Base-by-base conservation (phyloP, 768 basidiomycete genomes). In the Hydnomerulius pinastri region DNA sequence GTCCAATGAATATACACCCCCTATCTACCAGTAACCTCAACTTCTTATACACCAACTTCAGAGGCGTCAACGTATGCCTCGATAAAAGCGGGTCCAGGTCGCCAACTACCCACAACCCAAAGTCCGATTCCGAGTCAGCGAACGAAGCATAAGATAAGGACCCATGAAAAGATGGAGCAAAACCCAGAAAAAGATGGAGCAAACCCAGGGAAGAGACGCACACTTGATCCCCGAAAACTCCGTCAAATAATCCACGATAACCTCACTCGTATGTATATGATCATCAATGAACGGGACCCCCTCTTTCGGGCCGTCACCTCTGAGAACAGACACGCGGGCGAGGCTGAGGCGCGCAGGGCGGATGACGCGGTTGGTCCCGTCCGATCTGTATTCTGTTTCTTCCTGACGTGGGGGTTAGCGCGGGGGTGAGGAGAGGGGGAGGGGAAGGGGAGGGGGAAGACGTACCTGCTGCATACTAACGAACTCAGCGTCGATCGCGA, bases 21-120 rank as follows among this genome's bases (percentile, higher is more conserved):
- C 87, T 78, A 65, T 99, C 97, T 17, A 98, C 94, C 4, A 98
- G 76, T 17, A 95, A 70, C 2, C 97, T 83, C 11, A 99, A 74
- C 66, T 99, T 99, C 77, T 98, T 98, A 74, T 98, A 99, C 2
- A 94, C 97, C n/a, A 96, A 80, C 63, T 99, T 99, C 50, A 98
- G 73, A 0, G 97, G 96, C 2, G 96, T 97, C 39, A 98, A 75
- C 0, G 95, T 97, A 65, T 97, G 83, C 6, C 79, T 81, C 2
- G 95, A 95, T 32, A 83, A 71, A 48, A 80, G 75, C 8, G 90
- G 91, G 63, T 98, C 93, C 43, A 99, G 76, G 65, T 99, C 97
- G 9, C 97, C 97, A 56, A 82, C 96, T 98, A 62, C 13, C 48
- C 41, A 39, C 18, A 24, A 15, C 46, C 37, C n/a, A n/a, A n/a